Percentiles rank a stretch among this genome's conserved stretches.
These are phyloP conservation scores for Nectriaceae sp. DNA, from an alignment of 2,329 filamentous ascomycete genomes.

Conservation along the genomic window DNA sequence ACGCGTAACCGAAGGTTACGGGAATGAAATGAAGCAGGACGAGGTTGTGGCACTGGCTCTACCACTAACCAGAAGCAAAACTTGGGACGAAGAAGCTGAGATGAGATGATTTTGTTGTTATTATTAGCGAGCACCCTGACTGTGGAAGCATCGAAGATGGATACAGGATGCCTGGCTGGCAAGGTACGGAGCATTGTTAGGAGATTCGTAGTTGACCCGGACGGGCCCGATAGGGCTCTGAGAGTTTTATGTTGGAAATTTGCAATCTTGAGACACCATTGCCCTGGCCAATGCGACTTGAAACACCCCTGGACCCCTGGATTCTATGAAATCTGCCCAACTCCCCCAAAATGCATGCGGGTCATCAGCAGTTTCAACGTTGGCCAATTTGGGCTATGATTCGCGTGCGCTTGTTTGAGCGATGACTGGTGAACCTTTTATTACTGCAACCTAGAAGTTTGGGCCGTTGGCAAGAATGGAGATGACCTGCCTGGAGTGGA, in stretches of 20 bases:
- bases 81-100: not conserved
- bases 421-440: too few species aligned
- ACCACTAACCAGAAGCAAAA: not conserved
- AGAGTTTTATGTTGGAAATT: not conserved
- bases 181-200: not conserved
- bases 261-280: not conserved
- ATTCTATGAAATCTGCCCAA: not conserved
- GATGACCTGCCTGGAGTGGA: too few species aligned
- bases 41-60: not conserved
- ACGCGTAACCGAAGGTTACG: too few species aligned
- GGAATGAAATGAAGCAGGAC: too few species aligned
- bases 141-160: too few species aligned
- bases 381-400: not conserved
- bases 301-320: conserved; percentile 2
- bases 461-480: too few species aligned
- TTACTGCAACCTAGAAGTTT: too few species aligned
- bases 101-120: not conserved
- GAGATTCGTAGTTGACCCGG: not conserved
- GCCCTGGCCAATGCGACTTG: not conserved
- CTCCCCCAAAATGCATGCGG: not conserved
- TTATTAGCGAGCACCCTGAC: not conserved
- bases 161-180: too few species aligned
- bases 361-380: not conserved
- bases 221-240: not conserved
- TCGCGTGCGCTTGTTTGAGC: not conserved